Evolutionary conservation across 1,139 yeast species (phyloP), one percentile per base, ranked within the genome.

Genomic region (Pichia sp.): DNA sequence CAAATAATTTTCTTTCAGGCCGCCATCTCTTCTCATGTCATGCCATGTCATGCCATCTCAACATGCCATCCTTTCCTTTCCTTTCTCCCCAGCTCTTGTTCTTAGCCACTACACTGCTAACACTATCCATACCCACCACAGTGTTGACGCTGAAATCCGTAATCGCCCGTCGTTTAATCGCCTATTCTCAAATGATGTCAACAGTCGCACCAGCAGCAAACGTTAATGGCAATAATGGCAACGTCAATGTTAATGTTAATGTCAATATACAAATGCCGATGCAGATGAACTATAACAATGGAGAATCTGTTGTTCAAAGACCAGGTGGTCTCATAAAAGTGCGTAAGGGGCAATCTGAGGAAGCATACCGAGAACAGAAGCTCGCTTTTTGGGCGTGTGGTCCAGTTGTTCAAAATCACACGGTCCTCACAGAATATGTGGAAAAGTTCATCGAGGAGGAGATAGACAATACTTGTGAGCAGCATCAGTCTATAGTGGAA

Each of bases 291-390:
- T 49, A 50, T 25, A 50, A 49, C 24, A 47, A 47, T 10, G 60
- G 59, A 3, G 63, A 60, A 41, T 66, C 65, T 1, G 38, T 56
- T 5, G 66, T 64, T 4, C 49, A 53, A 24, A 64, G 60, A 34
- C 55, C 66, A 1, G 61, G 68, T 2, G 71, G 72, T 1, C 54
- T 59, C 34, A 42, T 51, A 11, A 60, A 60, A 30, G 47, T 62
- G 8, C 59, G 87, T 28, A 78, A 76, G 46, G 74, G 73, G 0
- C 87, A 80, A 50, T 52, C 74, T 1, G 73, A 68, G 29, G 81
- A 72, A 40, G 76, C 70, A 34, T 79, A 58, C 45, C 52, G 48
- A 16, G 50, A 42, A 5, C 85, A 80, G 48, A 57, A 60, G 38
- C 29, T 38, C 2, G 67, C 64, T 40, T 79, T 73, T 51, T 56